Conservation (phyloP, 2,329 filamentous ascomycete species). For the Penicillium freii region DNA sequence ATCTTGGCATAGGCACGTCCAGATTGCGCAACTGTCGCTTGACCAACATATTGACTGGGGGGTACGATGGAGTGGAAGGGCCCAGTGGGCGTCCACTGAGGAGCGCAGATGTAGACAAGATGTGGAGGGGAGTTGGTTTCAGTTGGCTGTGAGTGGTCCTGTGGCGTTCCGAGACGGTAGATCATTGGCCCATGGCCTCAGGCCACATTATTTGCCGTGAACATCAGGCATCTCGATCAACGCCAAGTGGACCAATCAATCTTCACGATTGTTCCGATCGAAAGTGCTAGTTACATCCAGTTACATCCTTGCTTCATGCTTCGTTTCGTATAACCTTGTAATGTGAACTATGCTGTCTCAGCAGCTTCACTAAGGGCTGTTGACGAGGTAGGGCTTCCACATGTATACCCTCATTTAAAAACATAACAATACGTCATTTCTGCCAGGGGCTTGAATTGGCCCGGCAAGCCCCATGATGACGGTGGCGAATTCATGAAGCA, state of each 20-base stretch:
- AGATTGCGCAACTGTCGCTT: neutral
- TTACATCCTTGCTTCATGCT: neutral
- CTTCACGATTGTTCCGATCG: neutral
- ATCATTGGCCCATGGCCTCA: conserved; percentile 3
- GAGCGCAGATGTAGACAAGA: neutral
- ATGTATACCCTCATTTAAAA: neutral
- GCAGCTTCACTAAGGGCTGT: neutral
- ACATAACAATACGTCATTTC: neutral
- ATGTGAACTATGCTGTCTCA: neutral
- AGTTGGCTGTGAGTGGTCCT: conserved; percentile 2
- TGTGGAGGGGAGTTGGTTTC: neutral
- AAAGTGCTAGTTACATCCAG: neutral
- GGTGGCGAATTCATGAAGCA: conserved; percentile 2
- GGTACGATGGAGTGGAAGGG: neutral
- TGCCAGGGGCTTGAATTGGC: neutral
- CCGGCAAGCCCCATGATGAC: conserved; percentile 2
- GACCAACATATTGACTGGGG: neutral
- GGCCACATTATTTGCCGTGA: neutral
- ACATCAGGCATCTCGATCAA: neutral
- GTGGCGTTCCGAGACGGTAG: conserved; percentile 1
- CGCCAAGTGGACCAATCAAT: neutral
- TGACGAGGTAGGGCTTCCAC: neutral
- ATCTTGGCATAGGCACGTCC: neutral
- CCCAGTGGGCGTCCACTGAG: neutral
- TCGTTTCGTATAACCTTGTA: neutral